Evolutionary conservation across 2,329 filamentous ascomycete species (phyloP), one percentile per base, ranked within the genome.

Genomic region (Ceratocystis eucalypticola): DNA sequence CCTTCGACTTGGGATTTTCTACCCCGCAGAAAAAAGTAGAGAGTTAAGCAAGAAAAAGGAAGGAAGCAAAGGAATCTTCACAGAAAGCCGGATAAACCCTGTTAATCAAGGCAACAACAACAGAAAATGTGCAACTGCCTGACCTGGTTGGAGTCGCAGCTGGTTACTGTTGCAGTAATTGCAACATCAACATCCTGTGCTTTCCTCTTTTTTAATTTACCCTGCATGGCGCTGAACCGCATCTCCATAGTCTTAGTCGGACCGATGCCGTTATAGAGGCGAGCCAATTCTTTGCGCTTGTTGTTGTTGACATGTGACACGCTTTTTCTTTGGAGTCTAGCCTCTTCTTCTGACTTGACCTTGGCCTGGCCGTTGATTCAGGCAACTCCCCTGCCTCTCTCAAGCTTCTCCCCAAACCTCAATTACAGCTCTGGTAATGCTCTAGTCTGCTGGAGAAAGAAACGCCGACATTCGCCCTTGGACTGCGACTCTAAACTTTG

Each of bases 401-500:
- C 53, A 57, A 33, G 53, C 12, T 25, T 37, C 55, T 59, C 55
- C 33, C 55, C 55, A 37, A 57, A 5, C 30, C 25, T 17, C 30
- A 3, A 30, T 20, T 59, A 17, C 17, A 59, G 12, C 30, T 8
- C 53, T 17, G 15, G 17, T 8, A n/a, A 30, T 30, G 30, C 15
- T 25, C 12, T n/a, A 30, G 30, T 41, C 10, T 15, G 28, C 28
- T 59, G 55, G 55, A 59, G 46, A 63, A 63, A 50, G 61, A 63
- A 63, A 41, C 61, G 50, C 61, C 61, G 44, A 48, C 46, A 48
- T 63, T 25, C 12, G 61, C 61, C 61, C 61, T 63, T 28, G 61
- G 12, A 33, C 8, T 48, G 44, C 44, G 41, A 63, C 61, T 63
- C 44, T 63, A 44, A 15, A 59, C 30, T 33, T 25, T 20, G 28